Evolutionary conservation across 345 rosid genomes (phyloP), one percentile per base, ranked within the genome.

Genomic region (Eucalyptus virginea): DNA sequence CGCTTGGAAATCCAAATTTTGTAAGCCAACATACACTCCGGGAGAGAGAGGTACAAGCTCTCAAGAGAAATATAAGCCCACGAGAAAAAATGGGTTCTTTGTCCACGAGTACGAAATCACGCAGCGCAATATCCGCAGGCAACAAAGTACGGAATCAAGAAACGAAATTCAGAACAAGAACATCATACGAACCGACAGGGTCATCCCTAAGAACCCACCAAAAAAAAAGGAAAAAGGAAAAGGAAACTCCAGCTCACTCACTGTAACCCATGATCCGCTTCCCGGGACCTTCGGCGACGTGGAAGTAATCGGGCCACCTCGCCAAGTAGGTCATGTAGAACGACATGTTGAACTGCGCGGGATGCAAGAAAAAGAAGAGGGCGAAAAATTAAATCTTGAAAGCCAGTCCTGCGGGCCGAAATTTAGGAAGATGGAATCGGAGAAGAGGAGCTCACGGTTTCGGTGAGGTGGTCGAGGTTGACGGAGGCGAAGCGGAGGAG

Each of bases 311-410:
- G 9, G 98, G 99, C 98, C 98, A 97, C 88, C 98, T 94, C 88
- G 99, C 99, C 93, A 98, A 91, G 92, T 97, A 98, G 88, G 98
- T 97, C 99, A 97, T 96, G 91, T 98, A 98, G 89, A 96, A 96
- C 6, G 99, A 96, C 99, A 98, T 97, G 86, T 97, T 97, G 92
- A 98, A 98, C 99, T 98, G 94, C 67, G 83, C 14, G 47, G 44
- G 47, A 4, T 6, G 16, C 47, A 21, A 77, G 37, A 34, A 69
- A 26, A 50, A 65, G 18, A 65, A 32, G 9, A n/a, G 34, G 13
- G 13, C 62, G 2, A 50, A 52, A 49, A 86, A 7, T 9, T 58
- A 2, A 52, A 50, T 86, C 17, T 13, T 11, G 0, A 2, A 3
- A 77, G 83, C 87, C 88, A 0, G 45, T 50, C 44, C 65, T 4